Conservation (phyloP, 805 yeast genomes). For the Wickerhamomyces chambardii region DNA sequence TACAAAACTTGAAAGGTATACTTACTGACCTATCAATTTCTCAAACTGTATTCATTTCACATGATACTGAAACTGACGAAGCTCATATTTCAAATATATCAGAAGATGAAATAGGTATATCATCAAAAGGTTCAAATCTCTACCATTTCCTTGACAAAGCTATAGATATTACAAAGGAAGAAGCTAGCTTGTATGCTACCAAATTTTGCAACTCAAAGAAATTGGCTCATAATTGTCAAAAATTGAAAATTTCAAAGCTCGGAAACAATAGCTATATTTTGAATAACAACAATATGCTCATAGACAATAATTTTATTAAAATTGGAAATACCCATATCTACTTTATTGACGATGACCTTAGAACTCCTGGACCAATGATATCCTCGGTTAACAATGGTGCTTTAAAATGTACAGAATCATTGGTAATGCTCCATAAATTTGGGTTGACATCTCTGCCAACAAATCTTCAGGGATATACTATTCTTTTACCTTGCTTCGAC, state of each 20-base stretch:
- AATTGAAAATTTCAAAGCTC: constrained; percentile 34
- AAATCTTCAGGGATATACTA: constrained; percentile 59
- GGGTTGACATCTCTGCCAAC: constrained; percentile 42
- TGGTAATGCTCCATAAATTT: constrained; percentile 44
- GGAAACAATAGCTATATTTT: constrained; percentile 25
- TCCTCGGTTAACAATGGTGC: constrained; percentile 54
- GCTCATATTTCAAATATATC: constrained; percentile 16
- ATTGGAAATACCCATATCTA: constrained; percentile 66
- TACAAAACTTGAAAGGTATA: constrained; percentile 45
- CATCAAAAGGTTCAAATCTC: constrained; percentile 29
- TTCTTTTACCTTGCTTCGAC: constrained; percentile 67
- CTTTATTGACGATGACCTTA: constrained; percentile 47
- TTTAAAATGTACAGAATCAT: constrained; percentile 54
- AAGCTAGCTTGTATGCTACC: constrained; percentile 33
- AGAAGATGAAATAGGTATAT: constrained; percentile 2
- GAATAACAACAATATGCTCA: constrained; percentile 49
- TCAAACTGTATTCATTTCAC: constrained; percentile 57
- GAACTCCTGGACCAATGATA: constrained; percentile 56
- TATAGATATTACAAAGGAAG: constrained; percentile 20
- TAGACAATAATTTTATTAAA: constrained; percentile 32
- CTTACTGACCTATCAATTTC: constrained; percentile 42
- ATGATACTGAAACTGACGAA: constrained; percentile 24
- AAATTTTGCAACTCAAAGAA: constrained; percentile 45
- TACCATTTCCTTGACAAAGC: constrained; percentile 57
- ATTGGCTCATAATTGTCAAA: constrained; percentile 59